A percentile compares a stretch with the other conserved stretches of the same genome.
phyloP scores from a whole-genome alignment of 768 basidiomycete species.

The Boletus vermiculosoides region DNA sequence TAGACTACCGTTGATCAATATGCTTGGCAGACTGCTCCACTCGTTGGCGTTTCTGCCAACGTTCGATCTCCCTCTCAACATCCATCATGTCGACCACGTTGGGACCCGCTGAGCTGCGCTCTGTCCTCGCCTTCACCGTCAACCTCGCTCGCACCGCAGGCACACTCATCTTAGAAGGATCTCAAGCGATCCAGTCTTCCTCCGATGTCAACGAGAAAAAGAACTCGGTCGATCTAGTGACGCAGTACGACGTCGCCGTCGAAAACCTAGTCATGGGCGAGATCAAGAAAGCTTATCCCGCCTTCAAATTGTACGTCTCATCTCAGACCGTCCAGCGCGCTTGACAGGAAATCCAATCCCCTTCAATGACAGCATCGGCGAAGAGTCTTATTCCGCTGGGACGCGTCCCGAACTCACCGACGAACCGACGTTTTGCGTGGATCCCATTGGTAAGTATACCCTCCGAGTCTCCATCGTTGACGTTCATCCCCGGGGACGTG shows the following conservation, averaged over 20 bases:
- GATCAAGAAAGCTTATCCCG: constrained; percentile 64
- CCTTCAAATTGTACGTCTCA: constrained; percentile 74
- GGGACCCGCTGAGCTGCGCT: constrained; percentile 47
- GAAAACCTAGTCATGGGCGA: constrained; percentile 79
- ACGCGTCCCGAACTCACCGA: constrained; percentile 69
- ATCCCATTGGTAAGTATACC: constrained; percentile 74
- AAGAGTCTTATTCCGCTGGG: constrained; percentile 88
- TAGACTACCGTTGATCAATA: not conserved
- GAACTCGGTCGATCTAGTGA: constrained; percentile 93
- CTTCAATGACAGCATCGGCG: constrained; percentile 72
- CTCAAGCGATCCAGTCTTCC: constrained; percentile 63
- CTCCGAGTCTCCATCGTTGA: too few relatives aligned
- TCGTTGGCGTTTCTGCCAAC: not conserved
- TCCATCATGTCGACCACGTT: constrained; percentile 34
- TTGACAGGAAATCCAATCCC: not conserved
- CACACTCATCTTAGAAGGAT: constrained; percentile 72
- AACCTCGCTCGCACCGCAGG: constrained; percentile 76
- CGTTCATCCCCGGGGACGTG: not conserved
- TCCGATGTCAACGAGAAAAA: constrained; percentile 78
- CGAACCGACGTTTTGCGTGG: constrained; percentile 92
- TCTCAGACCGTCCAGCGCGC: not conserved
- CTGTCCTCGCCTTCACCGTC: constrained; percentile 66
- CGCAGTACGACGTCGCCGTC: constrained; percentile 89
- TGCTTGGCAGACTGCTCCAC: not conserved
- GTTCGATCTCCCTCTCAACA: not conserved